Conservation (phyloP, 495 filamentous ascomycete genomes). For the Aspergillus panamensis region DNA sequence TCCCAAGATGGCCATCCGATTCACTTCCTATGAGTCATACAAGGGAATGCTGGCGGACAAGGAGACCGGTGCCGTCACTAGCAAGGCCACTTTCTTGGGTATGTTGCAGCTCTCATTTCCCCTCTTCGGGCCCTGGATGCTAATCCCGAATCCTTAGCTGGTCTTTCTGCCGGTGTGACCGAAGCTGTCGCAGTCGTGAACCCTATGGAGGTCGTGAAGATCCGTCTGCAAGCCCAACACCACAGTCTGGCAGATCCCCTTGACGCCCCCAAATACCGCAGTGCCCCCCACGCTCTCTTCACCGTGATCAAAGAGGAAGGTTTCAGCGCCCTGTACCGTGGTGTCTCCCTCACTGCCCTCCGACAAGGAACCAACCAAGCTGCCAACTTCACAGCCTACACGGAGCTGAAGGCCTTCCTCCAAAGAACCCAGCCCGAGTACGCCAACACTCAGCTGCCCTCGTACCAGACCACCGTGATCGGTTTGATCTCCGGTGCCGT, state of each 20-base stretch:
- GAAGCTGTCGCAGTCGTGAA: constrained; percentile 95
- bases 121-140: background rate
- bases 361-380: constrained; percentile 97
- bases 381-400: constrained; percentile 98
- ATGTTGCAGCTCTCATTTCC: constrained; percentile 22
- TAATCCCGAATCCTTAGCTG: constrained; percentile 49
- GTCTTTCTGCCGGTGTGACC: constrained; percentile 87
- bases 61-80: constrained; percentile 64
- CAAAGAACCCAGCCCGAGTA: constrained; percentile 63
- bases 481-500: constrained; percentile 91
- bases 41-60: constrained; percentile 76
- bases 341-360: constrained; percentile 87
- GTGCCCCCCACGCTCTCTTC: constrained; percentile 92
- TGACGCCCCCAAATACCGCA: constrained; percentile 92
- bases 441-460: constrained; percentile 62
- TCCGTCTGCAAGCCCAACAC: constrained; percentile 94
- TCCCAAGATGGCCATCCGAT: constrained; percentile 99
- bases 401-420: constrained; percentile 78
- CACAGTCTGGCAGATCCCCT: constrained; percentile 91
- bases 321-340: constrained; percentile 79
- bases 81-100: constrained; percentile 79
- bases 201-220: constrained; percentile 99
- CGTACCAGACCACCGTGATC: constrained; percentile 86
- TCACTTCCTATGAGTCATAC: constrained; percentile 95
- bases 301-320: constrained; percentile 92